phyloP scores from a whole-genome alignment of 1,284 basidiomycete genomes.

The Porodaedalea pini region DNA sequence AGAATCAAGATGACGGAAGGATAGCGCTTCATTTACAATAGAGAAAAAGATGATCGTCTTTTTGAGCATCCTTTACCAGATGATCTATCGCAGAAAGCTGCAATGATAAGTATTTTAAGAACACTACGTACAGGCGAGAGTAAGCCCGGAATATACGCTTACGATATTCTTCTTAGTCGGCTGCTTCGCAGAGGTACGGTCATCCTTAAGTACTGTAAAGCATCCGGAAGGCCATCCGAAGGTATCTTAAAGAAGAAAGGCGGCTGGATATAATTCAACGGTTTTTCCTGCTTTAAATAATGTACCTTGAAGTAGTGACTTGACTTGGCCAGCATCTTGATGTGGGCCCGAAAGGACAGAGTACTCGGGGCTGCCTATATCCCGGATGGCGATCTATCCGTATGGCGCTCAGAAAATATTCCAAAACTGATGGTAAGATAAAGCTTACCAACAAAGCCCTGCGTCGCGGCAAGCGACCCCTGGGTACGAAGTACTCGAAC shows the following conservation, averaged over 20 bases:
- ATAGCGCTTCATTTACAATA: slow-evolving; percentile 1
- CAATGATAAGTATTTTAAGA: not conserved
- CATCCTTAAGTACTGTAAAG: slow-evolving; percentile 20
- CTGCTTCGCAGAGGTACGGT: slow-evolving; percentile 5
- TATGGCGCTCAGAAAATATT: no score
- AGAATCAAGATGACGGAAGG: not conserved
- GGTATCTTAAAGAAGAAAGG: not conserved
- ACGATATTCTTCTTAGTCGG: slow-evolving; percentile 18
- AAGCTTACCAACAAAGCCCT: not conserved
- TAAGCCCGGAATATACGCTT: not conserved
- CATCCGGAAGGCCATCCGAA: slow-evolving; percentile 9
- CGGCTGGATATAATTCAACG: not conserved
- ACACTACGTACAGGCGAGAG: not conserved
- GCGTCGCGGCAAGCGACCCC: not conserved
- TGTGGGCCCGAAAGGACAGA: slow-evolving; percentile 11
- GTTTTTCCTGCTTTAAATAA: not conserved
- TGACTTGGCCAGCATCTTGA: slow-evolving; percentile 20
- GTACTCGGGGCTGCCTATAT: not conserved
- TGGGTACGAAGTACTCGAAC: not conserved
- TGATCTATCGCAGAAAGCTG: slow-evolving; percentile 13
- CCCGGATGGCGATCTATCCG: slow-evolving; percentile 8
- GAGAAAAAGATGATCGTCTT: slow-evolving; percentile 19
- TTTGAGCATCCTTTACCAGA: slow-evolving; percentile 10
- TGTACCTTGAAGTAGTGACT: slow-evolving; percentile 16
- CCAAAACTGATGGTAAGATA: not conserved